Evolutionary conservation across 2,329 filamentous ascomycete species (phyloP).

Genomic region (Fonsecaea monophora): DNA sequence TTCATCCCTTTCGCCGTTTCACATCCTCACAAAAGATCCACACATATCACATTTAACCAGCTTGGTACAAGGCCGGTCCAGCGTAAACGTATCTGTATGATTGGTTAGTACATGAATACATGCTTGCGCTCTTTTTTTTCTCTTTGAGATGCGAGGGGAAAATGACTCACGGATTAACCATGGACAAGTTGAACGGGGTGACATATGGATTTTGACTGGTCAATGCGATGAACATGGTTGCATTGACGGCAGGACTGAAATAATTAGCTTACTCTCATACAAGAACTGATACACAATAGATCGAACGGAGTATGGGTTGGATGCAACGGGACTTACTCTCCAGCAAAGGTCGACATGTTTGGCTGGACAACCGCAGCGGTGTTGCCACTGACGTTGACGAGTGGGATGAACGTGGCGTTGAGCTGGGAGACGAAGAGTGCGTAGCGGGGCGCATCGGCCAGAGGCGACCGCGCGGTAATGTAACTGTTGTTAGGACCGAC

Average conservation of each 20-base stretch:
- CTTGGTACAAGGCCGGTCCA: constrained; percentile 74
- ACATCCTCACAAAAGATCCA: neutral
- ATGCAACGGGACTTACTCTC: constrained; percentile 52
- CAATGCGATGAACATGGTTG: constrained; percentile 78
- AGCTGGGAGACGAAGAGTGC: constrained; percentile 80
- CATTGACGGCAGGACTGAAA: constrained; percentile 67
- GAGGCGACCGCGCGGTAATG: constrained; percentile 62
- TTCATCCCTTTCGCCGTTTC: neutral
- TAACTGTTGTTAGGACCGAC: constrained; percentile 86
- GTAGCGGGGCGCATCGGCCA: constrained; percentile 66
- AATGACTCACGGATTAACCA: constrained; percentile 68
- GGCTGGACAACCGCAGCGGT: constrained; percentile 76
- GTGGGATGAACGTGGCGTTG: constrained; percentile 72
- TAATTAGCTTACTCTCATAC: neutral
- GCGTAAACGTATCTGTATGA: constrained; percentile 65
- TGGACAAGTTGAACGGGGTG: constrained; percentile 76
- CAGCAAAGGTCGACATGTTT: constrained; percentile 68
- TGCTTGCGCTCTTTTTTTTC: too few species aligned
- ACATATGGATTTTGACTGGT: constrained; percentile 72
- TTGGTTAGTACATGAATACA: too few species aligned
- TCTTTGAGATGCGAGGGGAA: neutral
- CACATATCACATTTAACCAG: constrained; percentile 62
- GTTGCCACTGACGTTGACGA: constrained; percentile 62
- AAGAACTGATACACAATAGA: neutral
- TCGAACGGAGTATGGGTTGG: neutral